A percentile compares a stretch with the other conserved stretches of the same genome.
Evolutionary conservation across 306 rosid genomes (phyloP).

Genomic region (Cyclanthera cordifolia): DNA sequence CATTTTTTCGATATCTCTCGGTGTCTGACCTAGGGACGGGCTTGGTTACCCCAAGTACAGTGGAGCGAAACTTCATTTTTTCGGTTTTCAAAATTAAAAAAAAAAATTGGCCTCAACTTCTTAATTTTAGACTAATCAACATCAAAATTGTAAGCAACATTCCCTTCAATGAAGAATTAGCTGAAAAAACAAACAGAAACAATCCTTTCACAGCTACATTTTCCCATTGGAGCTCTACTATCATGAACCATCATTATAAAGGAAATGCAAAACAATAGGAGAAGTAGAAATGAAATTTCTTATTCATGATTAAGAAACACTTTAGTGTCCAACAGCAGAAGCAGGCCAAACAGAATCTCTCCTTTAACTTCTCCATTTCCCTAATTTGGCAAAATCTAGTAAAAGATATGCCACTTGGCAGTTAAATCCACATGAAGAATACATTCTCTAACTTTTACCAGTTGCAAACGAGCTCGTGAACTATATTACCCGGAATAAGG

Average conservation of each 20-base stretch:
- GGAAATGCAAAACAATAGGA: background rate
- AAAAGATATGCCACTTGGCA: background rate
- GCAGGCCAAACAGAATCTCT: background rate
- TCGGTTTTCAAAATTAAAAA: too few relatives aligned
- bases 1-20: too few relatives aligned
- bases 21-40: too few relatives aligned
- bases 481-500: too few relatives aligned
- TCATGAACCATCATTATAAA: background rate
- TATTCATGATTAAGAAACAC: background rate
- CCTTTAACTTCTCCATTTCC: background rate
- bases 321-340: background rate
- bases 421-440: background rate
- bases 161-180: background rate
- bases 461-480: background rate
- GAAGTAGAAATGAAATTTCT: constrained; percentile 1
- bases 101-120: too few relatives aligned
- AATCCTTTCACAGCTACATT: background rate
- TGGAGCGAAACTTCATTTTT: too few relatives aligned
- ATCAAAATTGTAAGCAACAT: background rate
- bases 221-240: background rate
- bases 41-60: too few relatives aligned
- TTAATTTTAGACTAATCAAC: too few relatives aligned
- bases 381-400: background rate
- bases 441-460: background rate
- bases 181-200: background rate